These are phyloP conservation scores for Artemisia tridentata DNA, from an alignment of 129 eudicot species.

Conservation along the genomic window DNA sequence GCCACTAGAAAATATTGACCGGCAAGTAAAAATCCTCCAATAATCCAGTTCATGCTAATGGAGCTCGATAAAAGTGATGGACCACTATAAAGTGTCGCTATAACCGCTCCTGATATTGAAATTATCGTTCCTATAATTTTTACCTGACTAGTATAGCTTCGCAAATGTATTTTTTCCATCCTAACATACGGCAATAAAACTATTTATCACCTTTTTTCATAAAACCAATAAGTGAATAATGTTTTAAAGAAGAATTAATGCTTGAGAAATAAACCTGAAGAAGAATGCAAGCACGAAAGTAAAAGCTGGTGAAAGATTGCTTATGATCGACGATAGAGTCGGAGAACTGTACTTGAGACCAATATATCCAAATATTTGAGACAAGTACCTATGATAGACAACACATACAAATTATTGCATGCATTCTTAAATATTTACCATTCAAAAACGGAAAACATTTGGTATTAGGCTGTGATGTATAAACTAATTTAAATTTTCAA, in stretches of 20 bases:
- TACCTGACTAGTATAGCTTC: slow-evolving; percentile 28
- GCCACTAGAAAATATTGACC: slow-evolving; percentile 26
- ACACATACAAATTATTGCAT: not conserved
- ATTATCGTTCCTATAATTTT: slow-evolving; percentile 40
- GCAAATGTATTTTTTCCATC: slow-evolving; percentile 34
- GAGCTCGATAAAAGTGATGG: slow-evolving; percentile 24
- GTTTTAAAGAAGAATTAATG: not conserved
- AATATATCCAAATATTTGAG: slow-evolving; percentile 31
- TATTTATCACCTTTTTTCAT: not conserved
- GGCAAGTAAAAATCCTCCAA: slow-evolving; percentile 36
- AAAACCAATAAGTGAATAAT: not conserved
- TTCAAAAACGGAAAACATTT: not conserved
- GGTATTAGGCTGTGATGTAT: not conserved
- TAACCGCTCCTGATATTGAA: slow-evolving; percentile 39
- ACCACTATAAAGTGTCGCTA: slow-evolving; percentile 35
- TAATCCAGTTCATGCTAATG: slow-evolving; percentile 22
- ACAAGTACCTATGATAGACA: slow-evolving; percentile 19
- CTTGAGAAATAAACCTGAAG: slow-evolving; percentile 38
- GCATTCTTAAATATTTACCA: not conserved
- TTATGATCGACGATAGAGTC: slow-evolving; percentile 52
- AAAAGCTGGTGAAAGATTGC: slow-evolving; percentile 62
- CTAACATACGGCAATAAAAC: slow-evolving; percentile 1
- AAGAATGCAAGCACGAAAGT: slow-evolving; percentile 55
- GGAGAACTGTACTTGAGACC: slow-evolving; percentile 56
- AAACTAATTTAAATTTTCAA: not conserved